Percentiles rank a stretch among this genome's conserved stretches.
Conservation (phyloP, 2,329 filamentous ascomycete species). For the Colletotrichum endophyticum region DNA sequence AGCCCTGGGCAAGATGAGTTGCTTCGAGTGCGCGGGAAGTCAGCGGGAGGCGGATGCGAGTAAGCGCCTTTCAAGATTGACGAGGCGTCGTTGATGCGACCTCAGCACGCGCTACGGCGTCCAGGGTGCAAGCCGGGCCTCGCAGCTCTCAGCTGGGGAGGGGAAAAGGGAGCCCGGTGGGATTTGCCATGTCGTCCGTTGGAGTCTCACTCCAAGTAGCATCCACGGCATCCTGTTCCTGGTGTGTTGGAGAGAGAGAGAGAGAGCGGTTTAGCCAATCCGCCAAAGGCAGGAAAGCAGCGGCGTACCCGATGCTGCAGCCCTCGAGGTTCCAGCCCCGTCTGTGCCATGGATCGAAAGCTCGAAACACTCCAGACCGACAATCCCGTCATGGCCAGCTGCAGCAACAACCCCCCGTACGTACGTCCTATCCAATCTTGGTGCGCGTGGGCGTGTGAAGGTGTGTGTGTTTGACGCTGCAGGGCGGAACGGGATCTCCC, state of each 20-base stretch:
- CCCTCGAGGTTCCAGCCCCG: constrained; percentile 6
- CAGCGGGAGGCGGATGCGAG: constrained; percentile 12
- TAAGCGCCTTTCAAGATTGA: constrained; percentile 5
- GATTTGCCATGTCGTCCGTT: not conserved
- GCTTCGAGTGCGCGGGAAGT: constrained; percentile 1
- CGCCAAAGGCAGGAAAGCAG: not conserved
- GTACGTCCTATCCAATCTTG: not conserved
- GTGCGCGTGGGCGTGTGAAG: not conserved
- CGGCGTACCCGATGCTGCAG: not conserved
- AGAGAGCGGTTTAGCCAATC: not conserved
- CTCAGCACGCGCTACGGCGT: not conserved
- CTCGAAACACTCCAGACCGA: not conserved
- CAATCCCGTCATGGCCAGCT: constrained; percentile 1
- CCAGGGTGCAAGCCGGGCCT: not conserved
- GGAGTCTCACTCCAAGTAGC: not conserved
- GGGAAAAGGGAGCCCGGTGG: not conserved
- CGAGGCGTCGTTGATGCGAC: constrained; percentile 14
- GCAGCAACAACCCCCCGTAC: not conserved
- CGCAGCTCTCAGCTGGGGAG: not conserved
- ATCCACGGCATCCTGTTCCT: not conserved
- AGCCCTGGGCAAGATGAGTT: not conserved
- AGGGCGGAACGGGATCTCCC: constrained; percentile 7
- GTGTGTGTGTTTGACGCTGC: not conserved
- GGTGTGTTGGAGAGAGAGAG: not conserved
- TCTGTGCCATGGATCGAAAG: constrained; percentile 2